Base-by-base conservation (phyloP, 345 rosid genomes). In the Acer campestre region DNA sequence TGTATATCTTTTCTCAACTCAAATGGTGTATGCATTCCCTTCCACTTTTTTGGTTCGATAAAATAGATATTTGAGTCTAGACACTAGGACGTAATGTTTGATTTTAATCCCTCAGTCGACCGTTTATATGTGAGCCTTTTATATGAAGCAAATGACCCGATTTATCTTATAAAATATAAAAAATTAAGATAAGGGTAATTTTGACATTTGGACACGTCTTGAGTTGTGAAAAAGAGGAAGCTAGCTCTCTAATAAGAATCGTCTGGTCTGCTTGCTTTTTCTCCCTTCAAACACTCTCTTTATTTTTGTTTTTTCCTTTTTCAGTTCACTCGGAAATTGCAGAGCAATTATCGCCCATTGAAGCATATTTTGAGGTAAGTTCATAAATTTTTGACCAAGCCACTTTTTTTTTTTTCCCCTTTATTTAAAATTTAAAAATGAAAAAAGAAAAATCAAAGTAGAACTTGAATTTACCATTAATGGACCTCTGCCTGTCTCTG, bases 331-430 rank as follows among this genome's bases (percentile, higher is more conserved):
- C 59, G 68, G 81, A 53, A 75, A 67, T 40, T 6, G 78, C 78
- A 17, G 65, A 68, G 80, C 73, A 68, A 44, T 67, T 75, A 44
- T 35, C 76, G 35, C 75, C 75, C 83, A 77, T 75, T 70, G 87
- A 76, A 80, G 79, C 78, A 65, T n/a, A 75, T 10, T 59, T 62
- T 6, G 61, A 77, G 83, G 42, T 40, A 20, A n/a, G 38, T 13
- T 65, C 79, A 77, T 73, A 59, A 77, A 40, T 75, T 59, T 68
- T 51, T 73, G 67, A 80, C 68, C 78, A 35, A 75, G 61, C 71
- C 75, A 53, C 9, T 9, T 48, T 22, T n/a, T 49, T 68, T 58
- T 11, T 40, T 63, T 44, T 13, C 0, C 0, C 38, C 38, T 35
- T 35, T 35, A 35, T 35, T 38, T 3, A 9, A 4, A n/a, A 61